phyloP scores from a whole-genome alignment of 306 rosid genomes.

The Rosa rugosa region DNA sequence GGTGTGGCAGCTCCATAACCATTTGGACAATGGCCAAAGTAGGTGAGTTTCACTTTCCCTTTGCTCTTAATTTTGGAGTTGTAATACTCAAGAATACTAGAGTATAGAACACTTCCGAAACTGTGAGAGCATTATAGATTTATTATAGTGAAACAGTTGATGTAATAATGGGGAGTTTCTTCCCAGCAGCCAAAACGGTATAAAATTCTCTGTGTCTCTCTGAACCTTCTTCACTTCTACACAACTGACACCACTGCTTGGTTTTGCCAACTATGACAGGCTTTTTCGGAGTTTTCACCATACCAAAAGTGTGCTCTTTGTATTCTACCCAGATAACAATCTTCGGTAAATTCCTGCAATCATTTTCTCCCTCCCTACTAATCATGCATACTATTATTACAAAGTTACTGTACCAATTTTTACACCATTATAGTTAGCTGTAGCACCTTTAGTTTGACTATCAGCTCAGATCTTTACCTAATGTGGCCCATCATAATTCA shows the following conservation, averaged over 20 bases:
- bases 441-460: background rate
- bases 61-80: background rate
- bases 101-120: no score
- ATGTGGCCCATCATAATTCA: background rate
- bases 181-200: slow-evolving; percentile 8
- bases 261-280: slow-evolving; percentile 52
- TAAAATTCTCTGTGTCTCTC: slow-evolving; percentile 11
- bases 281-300: slow-evolving; percentile 76
- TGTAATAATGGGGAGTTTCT: background rate
- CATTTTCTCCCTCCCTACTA: background rate
- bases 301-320: slow-evolving; percentile 72
- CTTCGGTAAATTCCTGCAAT: slow-evolving; percentile 53
- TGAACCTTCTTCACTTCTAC: background rate
- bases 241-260: slow-evolving; percentile 33
- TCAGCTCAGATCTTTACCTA: background rate
- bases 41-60: slow-evolving; percentile 36
- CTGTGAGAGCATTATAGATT: background rate
- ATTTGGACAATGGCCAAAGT: slow-evolving; percentile 77
- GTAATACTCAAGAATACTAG: no score
- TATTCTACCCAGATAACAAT: slow-evolving; percentile 71
- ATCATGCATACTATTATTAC: slow-evolving; percentile 8
- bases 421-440: background rate
- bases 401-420: background rate
- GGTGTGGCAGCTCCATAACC: slow-evolving; percentile 83
- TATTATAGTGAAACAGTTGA: background rate